Conservation (phyloP, 2,329 filamentous ascomycete genomes). For the Sclerotinia trifoliorum region DNA sequence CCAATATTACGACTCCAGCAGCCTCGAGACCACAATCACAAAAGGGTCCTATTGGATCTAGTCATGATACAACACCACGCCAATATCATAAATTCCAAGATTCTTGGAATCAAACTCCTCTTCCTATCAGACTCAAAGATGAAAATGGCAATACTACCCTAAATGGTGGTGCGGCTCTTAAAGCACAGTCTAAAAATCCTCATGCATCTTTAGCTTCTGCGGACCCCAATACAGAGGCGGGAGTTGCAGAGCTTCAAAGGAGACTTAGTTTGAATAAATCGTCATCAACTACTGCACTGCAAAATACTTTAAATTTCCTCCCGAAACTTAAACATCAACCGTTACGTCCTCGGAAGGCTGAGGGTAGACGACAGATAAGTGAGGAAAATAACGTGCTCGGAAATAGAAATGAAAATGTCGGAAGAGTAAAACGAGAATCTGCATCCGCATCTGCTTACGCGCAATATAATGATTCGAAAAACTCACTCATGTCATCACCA, state of each 20-base stretch:
- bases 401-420: not conserved
- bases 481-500: conserved; percentile 1
- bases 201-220: conserved; percentile 20
- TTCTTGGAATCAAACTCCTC: conserved; percentile 6
- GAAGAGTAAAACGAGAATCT: not conserved
- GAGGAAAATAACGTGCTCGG: not conserved
- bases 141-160: not conserved
- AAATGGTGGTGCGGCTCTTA: not conserved
- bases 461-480: conserved; percentile 16
- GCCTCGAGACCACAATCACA: conserved; percentile 35
- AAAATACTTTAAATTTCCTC: conserved; percentile 39
- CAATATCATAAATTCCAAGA: conserved; percentile 6
- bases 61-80: not conserved
- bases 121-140: not conserved
- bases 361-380: conserved; percentile 31
- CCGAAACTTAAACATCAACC: conserved; percentile 45
- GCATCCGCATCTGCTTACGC: conserved; percentile 10
- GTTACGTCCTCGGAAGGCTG: conserved; percentile 38
- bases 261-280: conserved; percentile 28
- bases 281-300: conserved; percentile 27
- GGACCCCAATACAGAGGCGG: conserved; percentile 22
- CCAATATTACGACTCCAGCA: conserved; percentile 36
- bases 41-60: conserved; percentile 22
- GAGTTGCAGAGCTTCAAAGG: conserved; percentile 19
- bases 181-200: conserved; percentile 2